Evolutionary conservation across 2,329 filamentous ascomycete species (phyloP), one percentile per base, ranked within the genome.

Genomic region (Alternaria incomplexa): DNA sequence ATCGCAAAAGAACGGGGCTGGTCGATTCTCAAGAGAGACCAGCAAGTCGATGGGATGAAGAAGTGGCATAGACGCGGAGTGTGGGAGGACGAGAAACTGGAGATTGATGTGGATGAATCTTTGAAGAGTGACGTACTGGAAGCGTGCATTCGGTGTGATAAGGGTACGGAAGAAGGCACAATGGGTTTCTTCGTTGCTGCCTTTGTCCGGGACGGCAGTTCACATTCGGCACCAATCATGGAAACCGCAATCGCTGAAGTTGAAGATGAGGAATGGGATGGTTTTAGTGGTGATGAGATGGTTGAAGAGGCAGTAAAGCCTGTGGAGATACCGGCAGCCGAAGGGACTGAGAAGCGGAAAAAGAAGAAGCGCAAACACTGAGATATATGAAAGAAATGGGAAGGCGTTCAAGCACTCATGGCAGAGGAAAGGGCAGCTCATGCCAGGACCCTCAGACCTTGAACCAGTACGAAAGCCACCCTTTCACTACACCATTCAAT

Each of bases 171-270:
- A 10, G 88, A 91, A 66, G 93, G 93, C 0, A 92, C 94, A 1
- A 97, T 97, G 87, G 95, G 96, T 0, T 98, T 99, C 80, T 99
- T 99, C 72, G 92, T 97, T 20, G 93, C 89, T n/a, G 93, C 87
- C 0, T 97, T 99, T 79, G 86, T 93, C 4, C 85, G 92, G 56
- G 87, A 91, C 46, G 64, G 57, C 3, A 63, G 45, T 20, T 44
- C 28, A 43, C 56, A 25, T 20, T 48, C 11, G 17, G 43, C 59
- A 13, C 60, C 56, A 22, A 51, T 47, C 44, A 17, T 17, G 17
- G 56, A 60, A 23, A 45, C 36, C 2, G 44, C 28, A 23, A 58
- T 26, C 8, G 67, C 58, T 9, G 72, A 77, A 1, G 77, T 57
- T 11, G 72, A 77, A 1, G 77, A 75, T 1, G 81, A 82, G 1